Conservation (phyloP, 768 basidiomycete species). For the Leccinum rimulosum region DNA sequence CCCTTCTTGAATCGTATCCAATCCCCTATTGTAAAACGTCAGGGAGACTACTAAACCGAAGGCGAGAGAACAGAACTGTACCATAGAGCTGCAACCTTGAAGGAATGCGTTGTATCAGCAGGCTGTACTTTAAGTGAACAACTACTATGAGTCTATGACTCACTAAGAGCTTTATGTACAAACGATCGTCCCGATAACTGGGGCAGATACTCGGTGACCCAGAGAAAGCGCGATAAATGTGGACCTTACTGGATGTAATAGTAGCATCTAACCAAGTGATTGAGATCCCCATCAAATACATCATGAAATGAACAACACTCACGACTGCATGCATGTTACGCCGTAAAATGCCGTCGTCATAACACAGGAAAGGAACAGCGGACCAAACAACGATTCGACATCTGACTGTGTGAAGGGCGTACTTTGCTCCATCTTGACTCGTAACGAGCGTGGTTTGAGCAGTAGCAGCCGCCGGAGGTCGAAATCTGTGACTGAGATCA, state of each 20-base stretch:
- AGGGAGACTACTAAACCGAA: not conserved
- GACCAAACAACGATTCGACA: not conserved
- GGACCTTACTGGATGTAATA: constrained; percentile 2
- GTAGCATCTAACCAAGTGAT: not conserved
- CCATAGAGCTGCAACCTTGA: constrained; percentile 15
- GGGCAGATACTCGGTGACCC: too few species aligned
- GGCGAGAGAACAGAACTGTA: not conserved
- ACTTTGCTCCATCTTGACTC: not conserved
- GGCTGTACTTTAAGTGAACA: not conserved
- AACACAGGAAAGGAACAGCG: not conserved
- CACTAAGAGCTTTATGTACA: constrained; percentile 9
- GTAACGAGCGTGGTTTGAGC: not conserved
- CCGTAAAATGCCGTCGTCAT: not conserved
- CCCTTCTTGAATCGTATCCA: constrained; percentile 13
- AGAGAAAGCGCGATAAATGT: not conserved
- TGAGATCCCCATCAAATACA: not conserved
- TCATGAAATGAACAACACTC: not conserved
- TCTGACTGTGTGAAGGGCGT: not conserved
- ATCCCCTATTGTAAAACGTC: constrained; percentile 2
- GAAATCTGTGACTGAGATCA: not conserved
- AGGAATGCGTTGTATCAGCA: not conserved
- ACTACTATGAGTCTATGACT: constrained; percentile 7
- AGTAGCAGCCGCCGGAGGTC: not conserved
- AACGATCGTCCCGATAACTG: constrained; percentile 8
- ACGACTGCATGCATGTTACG: not conserved